phyloP scores from a whole-genome alignment of 2,329 filamentous ascomycete species.

The Epichloe aotearoae region DNA sequence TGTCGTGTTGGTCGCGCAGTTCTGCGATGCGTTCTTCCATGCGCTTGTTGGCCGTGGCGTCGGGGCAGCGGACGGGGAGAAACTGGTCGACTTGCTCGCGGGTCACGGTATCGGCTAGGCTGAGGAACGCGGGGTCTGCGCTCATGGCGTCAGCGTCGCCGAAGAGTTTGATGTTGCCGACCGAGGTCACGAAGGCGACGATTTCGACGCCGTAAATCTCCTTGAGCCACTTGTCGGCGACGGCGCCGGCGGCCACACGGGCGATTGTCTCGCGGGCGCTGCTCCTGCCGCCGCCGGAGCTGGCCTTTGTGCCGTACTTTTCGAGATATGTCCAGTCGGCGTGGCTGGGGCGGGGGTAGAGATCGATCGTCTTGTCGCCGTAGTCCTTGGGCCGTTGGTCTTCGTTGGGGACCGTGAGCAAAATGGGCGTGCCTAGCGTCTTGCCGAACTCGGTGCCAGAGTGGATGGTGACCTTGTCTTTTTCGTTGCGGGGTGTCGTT shows the following conservation, averaged over 20 bases:
- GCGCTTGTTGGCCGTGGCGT: constrained; percentile 44
- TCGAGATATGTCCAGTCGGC: constrained; percentile 96
- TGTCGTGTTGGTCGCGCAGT: constrained; percentile 68
- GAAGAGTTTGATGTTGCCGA: constrained; percentile 44
- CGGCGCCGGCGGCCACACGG: constrained; percentile 79
- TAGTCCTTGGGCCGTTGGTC: constrained; percentile 92
- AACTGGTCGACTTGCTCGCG: constrained; percentile 68
- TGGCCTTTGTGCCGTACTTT: constrained; percentile 92
- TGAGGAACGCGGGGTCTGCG: constrained; percentile 67
- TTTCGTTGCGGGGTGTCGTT: constrained; percentile 86
- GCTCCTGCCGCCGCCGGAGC: constrained; percentile 76
- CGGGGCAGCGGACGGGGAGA: constrained; percentile 78
- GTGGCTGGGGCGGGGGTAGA: constrained; percentile 81
- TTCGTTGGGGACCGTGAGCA: constrained; percentile 76
- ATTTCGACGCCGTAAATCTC: constrained; percentile 80
- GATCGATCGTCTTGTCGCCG: constrained; percentile 76
- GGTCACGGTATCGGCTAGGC: constrained; percentile 58
- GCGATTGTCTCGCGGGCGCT: constrained; percentile 93
- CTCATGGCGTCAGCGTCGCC: constrained; percentile 34
- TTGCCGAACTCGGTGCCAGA: constrained; percentile 84
- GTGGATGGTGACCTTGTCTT: constrained; percentile 82
- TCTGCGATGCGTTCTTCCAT: constrained; percentile 74
- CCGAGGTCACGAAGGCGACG: constrained; percentile 75
- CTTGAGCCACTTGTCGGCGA: constrained; percentile 83
- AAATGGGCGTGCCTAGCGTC: constrained; percentile 84